Base-by-base conservation (phyloP, 768 basidiomycete species). In the Grammothele lineata region DNA sequence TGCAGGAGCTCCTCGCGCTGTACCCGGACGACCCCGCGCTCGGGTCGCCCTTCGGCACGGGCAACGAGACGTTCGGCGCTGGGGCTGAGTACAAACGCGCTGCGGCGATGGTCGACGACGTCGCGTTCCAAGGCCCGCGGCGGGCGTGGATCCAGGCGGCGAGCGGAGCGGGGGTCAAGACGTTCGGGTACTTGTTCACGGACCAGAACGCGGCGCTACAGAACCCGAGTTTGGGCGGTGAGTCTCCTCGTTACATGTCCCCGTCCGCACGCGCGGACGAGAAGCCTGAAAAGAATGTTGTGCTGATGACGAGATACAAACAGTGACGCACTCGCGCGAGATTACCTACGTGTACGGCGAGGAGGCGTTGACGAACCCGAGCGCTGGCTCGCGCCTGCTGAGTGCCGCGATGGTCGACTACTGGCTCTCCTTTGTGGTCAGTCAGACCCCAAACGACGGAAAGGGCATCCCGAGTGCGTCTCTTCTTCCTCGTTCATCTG, bases 11-110 rank as follows among this genome's bases (percentile, higher is more conserved):
- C 0, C 49, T 73, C 0, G 45, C 67, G 17, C 52, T 73, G 2
- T 77, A 77, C 53, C 74, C 74, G 0, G 60, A 72, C 45, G 57
- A 61, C 27, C 70, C 75, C 18, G 57, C 70, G 12, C 48, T 64
- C 24, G 76, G 76, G 2, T 70, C 72, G 1, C 76, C 76, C 0
- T 78, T 68, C 51, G 64, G 63, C 11, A 77, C 75, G 2, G 74
- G 75, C 5, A 65, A 69, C 48, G 55, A 72, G 19, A 71, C 72
- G 0, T 76, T 75, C 49, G 74, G 74, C 0, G 53, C 71, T 11
- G 61, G 62, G n/a, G 44, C 57, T 18, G 60, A 63, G 9, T 74
- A 60, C 54, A 75, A 75, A 48, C 69, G 70, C 30, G 57, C 55
- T n/a, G 54, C 70, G 2, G 64, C 68, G 10, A 54, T 68, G 66